Evolutionary conservation across 495 filamentous ascomycete genomes (phyloP).

Genomic region (Patellaria atrata): DNA sequence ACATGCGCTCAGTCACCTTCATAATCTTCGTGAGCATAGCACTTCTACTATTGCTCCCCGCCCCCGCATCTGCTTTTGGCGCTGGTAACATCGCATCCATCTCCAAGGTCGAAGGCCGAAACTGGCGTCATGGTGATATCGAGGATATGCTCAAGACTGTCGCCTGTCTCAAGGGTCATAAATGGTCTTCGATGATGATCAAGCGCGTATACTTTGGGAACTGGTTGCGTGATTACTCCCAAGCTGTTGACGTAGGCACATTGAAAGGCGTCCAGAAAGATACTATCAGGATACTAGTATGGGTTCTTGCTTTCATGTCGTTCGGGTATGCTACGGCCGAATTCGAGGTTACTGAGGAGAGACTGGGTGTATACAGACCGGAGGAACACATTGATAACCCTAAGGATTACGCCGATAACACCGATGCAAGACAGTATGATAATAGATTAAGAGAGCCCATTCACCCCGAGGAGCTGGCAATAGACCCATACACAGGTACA

Average conservation of each 20-base stretch:
- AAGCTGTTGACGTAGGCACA: conserved; percentile 85
- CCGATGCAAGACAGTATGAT: conserved; percentile 76
- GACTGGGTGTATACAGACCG: conserved; percentile 81
- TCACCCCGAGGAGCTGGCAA: conserved; percentile 56
- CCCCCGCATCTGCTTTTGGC: conserved; percentile 63
- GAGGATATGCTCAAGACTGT: conserved; percentile 88
- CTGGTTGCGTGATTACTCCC: conserved; percentile 45
- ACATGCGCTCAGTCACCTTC: conserved; percentile 13
- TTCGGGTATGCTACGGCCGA: conserved; percentile 96
- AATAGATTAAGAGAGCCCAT: conserved; percentile 68
- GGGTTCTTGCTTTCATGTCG: conserved; percentile 81
- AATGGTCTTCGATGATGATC: conserved; percentile 86
- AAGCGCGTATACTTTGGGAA: conserved; percentile 83
- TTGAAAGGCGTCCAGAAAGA: conserved; percentile 68
- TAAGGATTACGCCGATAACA: conserved; percentile 77
- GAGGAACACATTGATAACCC: conserved; percentile 94
- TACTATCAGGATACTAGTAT: conserved; percentile 79
- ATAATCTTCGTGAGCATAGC: conserved; percentile 19
- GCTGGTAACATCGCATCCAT: conserved; percentile 94
- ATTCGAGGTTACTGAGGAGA: conserved; percentile 87
- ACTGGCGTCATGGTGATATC: conserved; percentile 90
- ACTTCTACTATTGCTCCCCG: conserved; percentile 46
- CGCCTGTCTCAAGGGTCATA: conserved; percentile 75
- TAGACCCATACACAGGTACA: conserved; percentile 58
- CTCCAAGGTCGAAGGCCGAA: conserved; percentile 81